phyloP scores from a whole-genome alignment of 768 basidiomycete species.

The Tubosaeta sp. region DNA sequence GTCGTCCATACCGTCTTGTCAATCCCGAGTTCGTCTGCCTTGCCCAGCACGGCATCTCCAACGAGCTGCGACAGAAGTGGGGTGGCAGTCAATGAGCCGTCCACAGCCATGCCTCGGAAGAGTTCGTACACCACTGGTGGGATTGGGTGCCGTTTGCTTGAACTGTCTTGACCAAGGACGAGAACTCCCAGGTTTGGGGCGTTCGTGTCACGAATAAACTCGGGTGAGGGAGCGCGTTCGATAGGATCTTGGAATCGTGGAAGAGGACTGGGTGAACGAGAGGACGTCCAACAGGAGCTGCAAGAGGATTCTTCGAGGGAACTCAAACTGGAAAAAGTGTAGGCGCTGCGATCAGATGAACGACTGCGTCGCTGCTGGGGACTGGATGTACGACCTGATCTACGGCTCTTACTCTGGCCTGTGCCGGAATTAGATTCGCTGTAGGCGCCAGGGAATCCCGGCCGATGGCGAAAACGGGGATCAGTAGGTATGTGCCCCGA shows the following conservation, averaged over 20 bases:
- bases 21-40: constrained; percentile 28
- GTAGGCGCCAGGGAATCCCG: constrained; percentile 19
- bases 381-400: neutral
- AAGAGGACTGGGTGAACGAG: constrained; percentile 20
- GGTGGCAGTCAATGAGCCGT: constrained; percentile 45
- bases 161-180: neutral
- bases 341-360: constrained; percentile 26
- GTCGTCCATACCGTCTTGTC: constrained; percentile 46
- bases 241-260: constrained; percentile 24
- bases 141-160: constrained; percentile 10
- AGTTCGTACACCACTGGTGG: constrained; percentile 32
- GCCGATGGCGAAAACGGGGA: neutral
- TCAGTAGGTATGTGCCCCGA: neutral
- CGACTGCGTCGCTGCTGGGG: constrained; percentile 3
- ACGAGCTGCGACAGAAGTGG: constrained; percentile 33
- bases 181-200: neutral
- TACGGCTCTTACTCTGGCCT: constrained; percentile 4
- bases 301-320: constrained; percentile 40
- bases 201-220: constrained; percentile 7
- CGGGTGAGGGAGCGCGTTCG: constrained; percentile 33
- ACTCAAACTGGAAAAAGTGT: constrained; percentile 46
- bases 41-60: constrained; percentile 31
- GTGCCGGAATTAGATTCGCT: constrained; percentile 13
- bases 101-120: constrained; percentile 37
- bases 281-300: constrained; percentile 33